Evolutionary conservation across 1,139 yeast species (phyloP), one percentile per base, ranked within the genome.

Genomic region (Candida gigantensis): DNA sequence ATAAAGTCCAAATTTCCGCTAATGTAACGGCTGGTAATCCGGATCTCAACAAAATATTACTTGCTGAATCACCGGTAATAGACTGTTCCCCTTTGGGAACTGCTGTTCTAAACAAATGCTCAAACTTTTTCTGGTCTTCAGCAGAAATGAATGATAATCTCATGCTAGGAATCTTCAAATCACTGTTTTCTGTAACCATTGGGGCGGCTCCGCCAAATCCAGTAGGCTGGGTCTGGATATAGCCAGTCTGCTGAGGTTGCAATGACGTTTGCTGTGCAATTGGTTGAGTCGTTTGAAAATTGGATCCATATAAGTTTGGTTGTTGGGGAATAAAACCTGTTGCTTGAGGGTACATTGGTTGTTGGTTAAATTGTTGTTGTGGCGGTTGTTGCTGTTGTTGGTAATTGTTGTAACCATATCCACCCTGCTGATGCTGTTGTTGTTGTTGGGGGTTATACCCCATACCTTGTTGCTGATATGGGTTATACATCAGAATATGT

Each of bases 1-100:
- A 77, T 46, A 92, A 68, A 21, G 85, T 79, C 98, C 98, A 92
- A 41, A 92, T 83, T 47, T 84, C 87, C 2, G 95, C 95, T 51
- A 92, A 70, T 20, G 84, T 77, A 24, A 79, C 77, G 1, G 96
- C 88, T 25, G 78, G 67, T 41, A 92, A 71, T 3, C 88, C 86
- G 0, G 97, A 89, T 49, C 90, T 78, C 65, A 88, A 69, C 49
- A 92, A 70, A 41, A 92, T 84, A 41, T 79, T 79, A 50, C 92
- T 77, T 15, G 96, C 95, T 8, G 83, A 67, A 34, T 81, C 85
- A 3, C 95, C 95, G 25, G 78, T 69, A 40, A 89, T 76, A 5
- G 96, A 77, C 49, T 73, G 83, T 37, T 89, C 94, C 14, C 90
- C 86, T 24, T 74, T 68, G n/a, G 85, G 77, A 24, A 88, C 87